These are phyloP conservation scores for Fusarium kyushuense DNA, from an alignment of 2,329 filamentous ascomycete species.

Conservation along the genomic window DNA sequence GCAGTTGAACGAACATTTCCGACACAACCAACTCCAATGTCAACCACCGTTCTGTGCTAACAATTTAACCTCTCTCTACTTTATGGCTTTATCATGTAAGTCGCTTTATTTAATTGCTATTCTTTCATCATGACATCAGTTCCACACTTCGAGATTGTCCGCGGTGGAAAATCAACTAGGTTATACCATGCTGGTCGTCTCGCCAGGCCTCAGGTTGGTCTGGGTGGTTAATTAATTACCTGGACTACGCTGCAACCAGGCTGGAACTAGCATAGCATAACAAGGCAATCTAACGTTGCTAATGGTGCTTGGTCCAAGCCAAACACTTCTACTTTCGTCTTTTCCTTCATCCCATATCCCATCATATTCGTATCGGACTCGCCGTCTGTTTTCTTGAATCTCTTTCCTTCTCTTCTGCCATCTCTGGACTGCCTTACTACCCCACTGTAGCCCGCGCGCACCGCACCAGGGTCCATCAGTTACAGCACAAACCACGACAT, in stretches of 20 bases:
- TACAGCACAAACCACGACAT: conserved; percentile 24
- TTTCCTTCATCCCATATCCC: conserved; percentile 16
- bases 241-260: conserved; percentile 11
- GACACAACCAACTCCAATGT: conserved; percentile 8
- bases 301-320: conserved; percentile 39
- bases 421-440: conserved; percentile 2
- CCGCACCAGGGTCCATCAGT: conserved; percentile 9
- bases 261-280: conserved; percentile 35
- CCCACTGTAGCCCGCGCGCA: conserved; percentile 10
- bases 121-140: conserved; percentile 36
- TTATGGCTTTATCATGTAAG: conserved; percentile 42
- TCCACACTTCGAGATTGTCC: conserved; percentile 15
- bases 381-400: conserved; percentile 13
- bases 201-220: conserved; percentile 34
- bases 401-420: conserved; percentile 12
- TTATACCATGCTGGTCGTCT: conserved; percentile 22
- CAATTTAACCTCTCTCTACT: neutral
- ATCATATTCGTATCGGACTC: conserved; percentile 27
- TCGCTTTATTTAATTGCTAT: conserved; percentile 13
- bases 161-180: conserved; percentile 26
- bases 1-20: conserved; percentile 7
- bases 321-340: conserved; percentile 24
- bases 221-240: conserved; percentile 36
- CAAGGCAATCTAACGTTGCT: conserved; percentile 41
- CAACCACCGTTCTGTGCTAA: conserved; percentile 8